Evolutionary conservation across 2,329 filamentous ascomycete species (phyloP), one percentile per base, ranked within the genome.

Genomic region (Botrytis galanthina): DNA sequence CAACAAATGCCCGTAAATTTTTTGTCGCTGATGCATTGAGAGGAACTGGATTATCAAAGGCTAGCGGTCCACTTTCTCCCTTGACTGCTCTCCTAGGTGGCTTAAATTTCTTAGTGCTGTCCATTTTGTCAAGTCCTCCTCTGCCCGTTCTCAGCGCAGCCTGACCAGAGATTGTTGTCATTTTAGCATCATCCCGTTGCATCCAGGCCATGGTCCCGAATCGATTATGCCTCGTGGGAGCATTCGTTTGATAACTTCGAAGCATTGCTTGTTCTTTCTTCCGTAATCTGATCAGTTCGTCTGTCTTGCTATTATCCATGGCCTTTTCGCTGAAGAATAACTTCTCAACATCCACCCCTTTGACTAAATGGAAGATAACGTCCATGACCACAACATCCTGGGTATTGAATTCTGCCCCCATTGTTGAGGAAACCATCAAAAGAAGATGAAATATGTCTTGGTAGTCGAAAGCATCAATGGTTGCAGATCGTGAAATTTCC

Each of bases 141-240:
- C 92, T 87, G 10, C 90, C 88, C 78, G 94, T 90, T 4, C 90
- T 88, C 62, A 99, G 87, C 7, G 93, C 93, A 78, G 94, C 92
- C 80, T 98, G 95, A 1, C 96, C 96, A 0, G 94, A 95, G 2
- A 99, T 88, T 0, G 95, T 94, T 0, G 93, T 92, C 78, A 96
- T 89, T 79, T 95, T 95, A 69, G 92, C 90, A 77, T 95, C 92
- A 67, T 94, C 92, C 73, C 95, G 87, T 83, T 97, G 94, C 54
- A 99, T 90, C 95, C 95, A 98, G 48, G 98, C 90, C 93, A 98
- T 98, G 18, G 95, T 97, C 4, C 96, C 96, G 79, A 98, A 99
- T 48, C 96, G 89, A 78, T 95, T 97, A 82, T 99, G 96, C 66
- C 96, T 87, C 4, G 94, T 95, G 0, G 95, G 93, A 4, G 92